Conservation (phyloP, 192 early-diverging fungal genomes). For the Coemansia pectinata region DNA sequence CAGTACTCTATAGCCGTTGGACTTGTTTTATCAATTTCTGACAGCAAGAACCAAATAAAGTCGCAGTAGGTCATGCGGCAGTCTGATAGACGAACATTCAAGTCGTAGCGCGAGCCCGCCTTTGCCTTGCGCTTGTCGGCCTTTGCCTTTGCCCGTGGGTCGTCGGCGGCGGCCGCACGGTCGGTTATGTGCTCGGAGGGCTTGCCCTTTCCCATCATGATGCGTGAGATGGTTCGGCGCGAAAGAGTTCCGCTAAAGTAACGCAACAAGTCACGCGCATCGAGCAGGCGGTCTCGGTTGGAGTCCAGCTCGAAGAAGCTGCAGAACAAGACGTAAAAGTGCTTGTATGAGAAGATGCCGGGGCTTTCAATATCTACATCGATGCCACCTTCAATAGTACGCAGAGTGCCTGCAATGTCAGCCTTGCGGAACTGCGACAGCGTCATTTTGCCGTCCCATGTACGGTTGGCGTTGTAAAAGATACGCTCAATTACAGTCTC, state of each 20-base stretch:
- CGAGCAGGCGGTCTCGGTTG: slow-evolving; percentile 83
- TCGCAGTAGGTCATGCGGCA: slow-evolving; percentile 77
- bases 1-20: slow-evolving; percentile 72
- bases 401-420: slow-evolving; percentile 63
- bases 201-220: slow-evolving; percentile 69
- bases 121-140: slow-evolving; percentile 30
- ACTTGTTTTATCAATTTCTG: slow-evolving; percentile 76
- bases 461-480: slow-evolving; percentile 73
- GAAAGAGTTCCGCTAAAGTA: slow-evolving; percentile 79
- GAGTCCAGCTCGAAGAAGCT: slow-evolving; percentile 95
- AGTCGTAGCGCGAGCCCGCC: slow-evolving; percentile 37
- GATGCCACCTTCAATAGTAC: slow-evolving; percentile 65
- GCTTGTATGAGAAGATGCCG: slow-evolving; percentile 93
- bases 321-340: slow-evolving; percentile 97
- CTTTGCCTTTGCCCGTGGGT: slow-evolving; percentile 20
- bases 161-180: not conserved
- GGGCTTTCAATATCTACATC: slow-evolving; percentile 69
- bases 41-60: slow-evolving; percentile 86
- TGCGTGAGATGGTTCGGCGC: slow-evolving; percentile 64
- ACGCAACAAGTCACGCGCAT: slow-evolving; percentile 63
- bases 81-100: slow-evolving; percentile 44
- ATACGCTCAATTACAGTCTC: slow-evolving; percentile 89
- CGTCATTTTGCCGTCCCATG: slow-evolving; percentile 71
- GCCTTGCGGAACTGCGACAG: slow-evolving; percentile 73
- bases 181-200: slow-evolving; percentile 24